These are phyloP conservation scores for Ophiocytium majus DNA, from an alignment of 352 stramenopile genomes.

Conservation along the genomic window DNA sequence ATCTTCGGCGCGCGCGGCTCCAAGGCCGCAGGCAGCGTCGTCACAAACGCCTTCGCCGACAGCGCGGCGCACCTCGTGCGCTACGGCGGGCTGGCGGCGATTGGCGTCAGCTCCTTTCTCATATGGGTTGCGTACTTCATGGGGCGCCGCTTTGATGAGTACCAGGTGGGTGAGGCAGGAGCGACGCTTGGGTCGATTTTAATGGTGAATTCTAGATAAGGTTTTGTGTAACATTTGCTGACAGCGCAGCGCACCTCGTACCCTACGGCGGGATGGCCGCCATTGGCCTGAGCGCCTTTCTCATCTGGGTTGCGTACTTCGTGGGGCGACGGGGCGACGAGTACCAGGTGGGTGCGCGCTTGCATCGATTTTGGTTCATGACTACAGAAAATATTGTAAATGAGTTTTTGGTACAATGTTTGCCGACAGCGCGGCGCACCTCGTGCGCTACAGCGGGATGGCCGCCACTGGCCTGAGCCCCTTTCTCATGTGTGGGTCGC, in stretches of 20 bases:
- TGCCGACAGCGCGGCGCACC: slow-evolving; percentile 53
- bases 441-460: slow-evolving; percentile 45
- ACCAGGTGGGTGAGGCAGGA: background rate
- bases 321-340: slow-evolving; percentile 56
- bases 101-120: slow-evolving; percentile 34
- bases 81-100: slow-evolving; percentile 41
- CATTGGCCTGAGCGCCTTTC: slow-evolving; percentile 30
- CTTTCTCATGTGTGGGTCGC: slow-evolving; percentile 55
- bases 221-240: too few species aligned
- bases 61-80: slow-evolving; percentile 38
- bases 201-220: too few species aligned
- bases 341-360: too few species aligned
- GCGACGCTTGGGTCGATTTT: background rate
- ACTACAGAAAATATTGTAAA: too few species aligned
- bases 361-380: too few species aligned
- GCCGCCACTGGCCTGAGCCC: slow-evolving; percentile 16
- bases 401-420: too few species aligned
- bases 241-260: slow-evolving; percentile 41
- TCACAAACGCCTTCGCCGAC: slow-evolving; percentile 74
- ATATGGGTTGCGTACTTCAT: slow-evolving; percentile 53
- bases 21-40: slow-evolving; percentile 72
- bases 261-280: slow-evolving; percentile 42
- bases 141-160: slow-evolving; percentile 51
- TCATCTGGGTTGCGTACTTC: slow-evolving; percentile 48
- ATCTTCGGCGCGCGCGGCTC: slow-evolving; percentile 74